phyloP scores from a whole-genome alignment of 495 filamentous ascomycete species.

The Staphylotrichum longicolle region DNA sequence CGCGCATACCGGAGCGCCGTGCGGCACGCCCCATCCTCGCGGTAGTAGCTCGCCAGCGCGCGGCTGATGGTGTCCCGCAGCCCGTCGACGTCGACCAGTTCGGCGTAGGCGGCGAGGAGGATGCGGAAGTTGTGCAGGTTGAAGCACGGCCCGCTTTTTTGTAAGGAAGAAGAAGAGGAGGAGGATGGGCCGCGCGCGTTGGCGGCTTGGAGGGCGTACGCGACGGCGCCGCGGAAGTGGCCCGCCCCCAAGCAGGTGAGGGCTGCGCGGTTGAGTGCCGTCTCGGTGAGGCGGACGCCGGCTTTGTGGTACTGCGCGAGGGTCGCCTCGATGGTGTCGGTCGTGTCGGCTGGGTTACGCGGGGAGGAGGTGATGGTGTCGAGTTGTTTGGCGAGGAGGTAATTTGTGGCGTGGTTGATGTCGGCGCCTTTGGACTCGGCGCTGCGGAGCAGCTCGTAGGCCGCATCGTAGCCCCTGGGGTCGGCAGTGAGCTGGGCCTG shows the following conservation, averaged over 20 bases:
- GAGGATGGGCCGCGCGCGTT: slow-evolving; percentile 19
- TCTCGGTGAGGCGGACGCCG: slow-evolving; percentile 29
- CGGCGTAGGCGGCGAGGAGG: slow-evolving; percentile 40
- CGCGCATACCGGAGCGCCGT: slow-evolving; percentile 35
- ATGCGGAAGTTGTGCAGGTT: slow-evolving; percentile 41
- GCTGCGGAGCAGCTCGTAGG: slow-evolving; percentile 35
- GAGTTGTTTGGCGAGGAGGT: slow-evolving; percentile 30
- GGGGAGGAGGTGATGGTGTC: slow-evolving; percentile 11
- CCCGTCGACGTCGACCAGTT: slow-evolving; percentile 34
- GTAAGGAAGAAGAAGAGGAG: too few relatives aligned
- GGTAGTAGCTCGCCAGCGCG: slow-evolving; percentile 30
- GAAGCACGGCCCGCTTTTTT: slow-evolving; percentile 29
- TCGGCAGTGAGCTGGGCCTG: slow-evolving; percentile 37
- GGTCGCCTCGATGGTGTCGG: slow-evolving; percentile 5
- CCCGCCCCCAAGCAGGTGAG: slow-evolving; percentile 31
- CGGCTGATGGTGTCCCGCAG: slow-evolving; percentile 35
- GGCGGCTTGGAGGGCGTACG: slow-evolving; percentile 36
- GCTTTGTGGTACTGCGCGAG: slow-evolving; percentile 20
- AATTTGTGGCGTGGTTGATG: slow-evolving; percentile 34
- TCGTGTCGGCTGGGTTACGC: background rate
- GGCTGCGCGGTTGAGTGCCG: slow-evolving; percentile 42
- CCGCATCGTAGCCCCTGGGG: slow-evolving; percentile 16
- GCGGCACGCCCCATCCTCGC: slow-evolving; percentile 31
- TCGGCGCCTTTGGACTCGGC: slow-evolving; percentile 38
- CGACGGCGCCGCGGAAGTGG: slow-evolving; percentile 35